Conservation (phyloP, 805 yeast species). For the Saccharomycopsis sp. region DNA sequence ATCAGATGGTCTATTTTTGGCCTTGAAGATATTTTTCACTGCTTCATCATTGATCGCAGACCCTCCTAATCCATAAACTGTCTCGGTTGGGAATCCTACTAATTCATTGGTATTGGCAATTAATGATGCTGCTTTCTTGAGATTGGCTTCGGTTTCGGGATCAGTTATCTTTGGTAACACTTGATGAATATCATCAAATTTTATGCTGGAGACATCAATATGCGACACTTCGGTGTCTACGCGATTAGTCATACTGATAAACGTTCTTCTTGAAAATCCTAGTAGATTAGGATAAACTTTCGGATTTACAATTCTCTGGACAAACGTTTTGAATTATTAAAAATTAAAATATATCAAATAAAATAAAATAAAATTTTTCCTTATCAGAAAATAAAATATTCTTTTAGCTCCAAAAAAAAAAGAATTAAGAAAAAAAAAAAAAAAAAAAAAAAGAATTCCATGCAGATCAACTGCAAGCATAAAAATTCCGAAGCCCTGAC, state of each 20-base stretch:
- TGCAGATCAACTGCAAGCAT: too few relatives aligned
- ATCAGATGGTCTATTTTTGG: constrained; percentile 92
- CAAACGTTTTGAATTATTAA: too few relatives aligned
- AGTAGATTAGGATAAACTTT: not conserved
- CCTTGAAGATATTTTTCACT: constrained; percentile 70
- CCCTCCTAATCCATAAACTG: constrained; percentile 95
- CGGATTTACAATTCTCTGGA: not conserved
- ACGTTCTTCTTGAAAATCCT: not conserved
- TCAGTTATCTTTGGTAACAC: constrained; percentile 34
- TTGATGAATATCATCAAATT: constrained; percentile 10
- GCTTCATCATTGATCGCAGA: constrained; percentile 69
- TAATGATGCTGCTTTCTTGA: constrained; percentile 43
- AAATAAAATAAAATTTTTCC: too few relatives aligned
- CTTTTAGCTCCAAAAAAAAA: too few relatives aligned
- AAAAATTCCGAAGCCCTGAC: too few relatives aligned
- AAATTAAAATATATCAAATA: too few relatives aligned
- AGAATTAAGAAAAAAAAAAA: too few relatives aligned
- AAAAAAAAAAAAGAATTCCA: too few relatives aligned
- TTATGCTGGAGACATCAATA: constrained; percentile 13
- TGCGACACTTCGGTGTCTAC: constrained; percentile 10
- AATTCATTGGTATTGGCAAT: constrained; percentile 36
- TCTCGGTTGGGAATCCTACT: constrained; percentile 94
- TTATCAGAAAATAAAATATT: too few relatives aligned
- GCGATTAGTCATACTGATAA: too few relatives aligned
- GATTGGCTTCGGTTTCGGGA: constrained; percentile 34